Evolutionary conservation across 75 land plant species (phyloP).

Genomic region (Ceratopteris richardii): DNA sequence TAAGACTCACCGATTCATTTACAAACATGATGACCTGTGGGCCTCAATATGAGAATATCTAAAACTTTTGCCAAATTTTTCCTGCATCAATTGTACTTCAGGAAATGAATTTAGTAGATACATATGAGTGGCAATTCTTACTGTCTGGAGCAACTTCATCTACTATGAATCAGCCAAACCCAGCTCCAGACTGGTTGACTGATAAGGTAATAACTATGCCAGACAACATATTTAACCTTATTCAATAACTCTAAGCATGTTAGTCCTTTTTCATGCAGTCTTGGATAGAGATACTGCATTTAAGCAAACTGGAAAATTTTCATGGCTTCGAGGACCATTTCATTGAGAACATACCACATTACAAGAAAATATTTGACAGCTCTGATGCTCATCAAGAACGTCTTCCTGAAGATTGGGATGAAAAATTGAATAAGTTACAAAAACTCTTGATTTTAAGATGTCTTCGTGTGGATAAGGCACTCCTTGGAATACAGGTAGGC

Average conservation of each 20-base stretch:
- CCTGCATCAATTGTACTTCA: not conserved
- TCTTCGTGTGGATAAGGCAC: constrained; percentile 32
- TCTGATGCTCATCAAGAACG: constrained; percentile 26
- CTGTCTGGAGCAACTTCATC: constrained; percentile 24
- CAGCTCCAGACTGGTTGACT: constrained; percentile 30
- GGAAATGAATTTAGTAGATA: constrained; percentile 16
- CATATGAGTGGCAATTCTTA: constrained; percentile 26
- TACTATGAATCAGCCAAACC: constrained; percentile 11
- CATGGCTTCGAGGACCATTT: constrained; percentile 21
- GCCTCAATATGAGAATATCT: no score
- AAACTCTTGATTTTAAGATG: constrained; percentile 29
- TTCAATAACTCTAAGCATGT: not conserved
- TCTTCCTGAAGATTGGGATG: constrained; percentile 29
- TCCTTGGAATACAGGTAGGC: constrained; percentile 27
- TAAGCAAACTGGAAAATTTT: constrained; percentile 13
- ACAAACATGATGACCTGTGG: no score
- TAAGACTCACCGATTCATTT: no score
- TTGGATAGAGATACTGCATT: constrained; percentile 24
- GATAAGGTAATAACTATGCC: constrained; percentile 15
- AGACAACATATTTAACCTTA: no score
- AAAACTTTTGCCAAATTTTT: not conserved
- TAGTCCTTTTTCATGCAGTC: constrained; percentile 11
- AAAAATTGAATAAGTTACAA: constrained; percentile 18
- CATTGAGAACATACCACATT: constrained; percentile 19
- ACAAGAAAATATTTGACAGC: constrained; percentile 29